Base-by-base conservation (phyloP, 306 rosid species). In the Myrica gale region DNA sequence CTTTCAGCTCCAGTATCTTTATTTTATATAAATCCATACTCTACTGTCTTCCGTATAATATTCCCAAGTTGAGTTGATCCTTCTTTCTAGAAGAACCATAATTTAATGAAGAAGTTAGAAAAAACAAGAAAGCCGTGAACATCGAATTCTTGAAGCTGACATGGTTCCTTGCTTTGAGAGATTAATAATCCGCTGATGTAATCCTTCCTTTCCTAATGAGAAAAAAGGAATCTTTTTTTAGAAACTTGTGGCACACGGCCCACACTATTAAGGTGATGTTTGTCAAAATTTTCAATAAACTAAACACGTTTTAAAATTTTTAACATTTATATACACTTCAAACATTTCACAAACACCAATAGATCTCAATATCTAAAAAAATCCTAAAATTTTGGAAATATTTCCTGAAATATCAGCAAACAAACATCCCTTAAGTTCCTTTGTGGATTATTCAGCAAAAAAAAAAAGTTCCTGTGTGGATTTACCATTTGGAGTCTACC, bases 211-310 rank as follows among this genome's bases (percentile, higher is more conserved):
- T 84, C 50, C 69, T 54, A 20, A 70, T 69, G 32, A 71, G 44
- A 39, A 76, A 32, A 67, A 41, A 44, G 80, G 83, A 69, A 85
- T 73, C 80, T 69, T 74, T 63, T 62, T 82, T 71, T 26, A n/a
- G 32, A 26, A 53, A 75, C 78, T 63, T 9, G 62, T 87, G 90
- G 70, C 85, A 90, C 90, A 87, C 84, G 90, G 70, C 85, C 91
- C 90, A 87, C 84, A 56, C 48, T 67, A 78, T 1, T 85, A 79
- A 48, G n/a, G n/a, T n/a, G n/a, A n/a, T n/a, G n/a, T n/a, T n/a
- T n/a, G n/a, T n/a, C n/a, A n/a, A n/a, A n/a, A n/a, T n/a, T n/a
- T n/a, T n/a, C n/a, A n/a, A n/a, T n/a, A n/a, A n/a, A n/a, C n/a
- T n/a, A n/a, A n/a, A n/a, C n/a, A n/a, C n/a, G n/a, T n/a, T n/a